phyloP scores from a whole-genome alignment of 139 green algal genomes.

The Trebouxia sp. region DNA sequence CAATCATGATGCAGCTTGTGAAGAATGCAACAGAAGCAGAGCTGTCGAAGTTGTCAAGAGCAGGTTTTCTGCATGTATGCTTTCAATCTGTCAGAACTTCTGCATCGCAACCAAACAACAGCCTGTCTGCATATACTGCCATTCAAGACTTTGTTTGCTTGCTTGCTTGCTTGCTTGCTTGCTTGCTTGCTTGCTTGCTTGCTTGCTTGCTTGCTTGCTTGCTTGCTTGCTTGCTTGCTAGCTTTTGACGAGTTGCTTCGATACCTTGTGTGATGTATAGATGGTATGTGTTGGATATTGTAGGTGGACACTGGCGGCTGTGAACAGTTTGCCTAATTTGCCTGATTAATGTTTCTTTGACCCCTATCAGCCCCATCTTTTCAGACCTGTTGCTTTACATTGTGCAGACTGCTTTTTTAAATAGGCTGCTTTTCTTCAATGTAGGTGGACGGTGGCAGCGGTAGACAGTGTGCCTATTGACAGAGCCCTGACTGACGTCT shows the following conservation, averaged over 20 bases:
- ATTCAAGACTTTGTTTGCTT: neutral
- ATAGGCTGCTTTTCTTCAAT: no score
- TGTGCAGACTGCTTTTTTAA: no score
- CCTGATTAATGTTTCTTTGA: neutral
- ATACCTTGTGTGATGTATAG: no score
- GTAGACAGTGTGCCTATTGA: neutral
- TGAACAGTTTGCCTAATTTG: neutral
- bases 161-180: neutral
- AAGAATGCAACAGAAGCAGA: no score
- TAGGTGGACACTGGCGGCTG: slow-evolving; percentile 7
- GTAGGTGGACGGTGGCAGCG: slow-evolving; percentile 13
- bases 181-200: neutral
- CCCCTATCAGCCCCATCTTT: neutral
- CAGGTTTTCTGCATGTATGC: neutral
- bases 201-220: neutral
- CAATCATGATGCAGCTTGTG: no score
- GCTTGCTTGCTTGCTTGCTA: neutral
- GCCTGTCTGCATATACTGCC: neutral
- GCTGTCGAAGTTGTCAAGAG: no score
- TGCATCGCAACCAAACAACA: neutral
- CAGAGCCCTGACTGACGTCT: neutral
- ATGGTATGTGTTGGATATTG: no score
- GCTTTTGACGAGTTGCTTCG: no score
- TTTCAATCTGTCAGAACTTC: neutral
- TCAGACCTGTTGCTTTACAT: no score